These are phyloP conservation scores for Pseudonectria foliicola DNA, from an alignment of 2,329 filamentous ascomycete species.

Conservation along the genomic window DNA sequence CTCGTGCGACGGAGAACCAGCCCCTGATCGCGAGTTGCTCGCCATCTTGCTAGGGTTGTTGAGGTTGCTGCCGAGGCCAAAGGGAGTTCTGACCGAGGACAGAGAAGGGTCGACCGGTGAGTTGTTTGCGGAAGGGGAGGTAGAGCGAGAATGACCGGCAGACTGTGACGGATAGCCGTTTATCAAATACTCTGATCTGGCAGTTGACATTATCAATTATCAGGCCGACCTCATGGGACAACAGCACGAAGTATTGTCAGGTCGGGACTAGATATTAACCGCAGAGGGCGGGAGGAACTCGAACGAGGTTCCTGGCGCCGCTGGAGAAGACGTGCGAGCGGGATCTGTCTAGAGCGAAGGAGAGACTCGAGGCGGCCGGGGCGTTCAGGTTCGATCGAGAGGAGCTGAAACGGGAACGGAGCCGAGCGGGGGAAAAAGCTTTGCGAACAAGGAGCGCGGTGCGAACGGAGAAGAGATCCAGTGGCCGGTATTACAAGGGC, in stretches of 20 bases:
- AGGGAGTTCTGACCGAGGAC: constrained; percentile 61
- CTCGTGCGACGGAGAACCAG: constrained; percentile 95
- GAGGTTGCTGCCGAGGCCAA: constrained; percentile 60
- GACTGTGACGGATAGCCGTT: constrained; percentile 72
- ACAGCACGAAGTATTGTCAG: constrained; percentile 18
- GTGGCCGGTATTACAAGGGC: constrained; percentile 29
- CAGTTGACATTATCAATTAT: constrained; percentile 92
- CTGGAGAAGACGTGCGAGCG: constrained; percentile 2
- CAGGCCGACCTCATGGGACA: constrained; percentile 42
- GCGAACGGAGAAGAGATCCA: constrained; percentile 21
- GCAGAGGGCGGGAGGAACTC: constrained; percentile 7
- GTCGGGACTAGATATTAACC: constrained; percentile 22
- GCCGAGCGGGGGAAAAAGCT: no score
- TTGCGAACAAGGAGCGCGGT: constrained; percentile 18
- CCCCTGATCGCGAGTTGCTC: constrained; percentile 64
- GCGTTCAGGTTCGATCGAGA: constrained; percentile 12
- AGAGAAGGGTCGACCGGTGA: constrained; percentile 71
- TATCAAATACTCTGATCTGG: constrained; percentile 79
- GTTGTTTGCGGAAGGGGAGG: constrained; percentile 71
- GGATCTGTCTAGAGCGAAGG: not conserved
- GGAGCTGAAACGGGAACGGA: constrained; percentile 16
- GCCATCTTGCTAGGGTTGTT: constrained; percentile 53
- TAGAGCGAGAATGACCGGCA: constrained; percentile 63
- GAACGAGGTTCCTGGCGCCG: constrained; percentile 10
- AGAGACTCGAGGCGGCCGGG: no score